phyloP scores from a whole-genome alignment of 2,329 filamentous ascomycete species.

The Clarireedia hainanense region DNA sequence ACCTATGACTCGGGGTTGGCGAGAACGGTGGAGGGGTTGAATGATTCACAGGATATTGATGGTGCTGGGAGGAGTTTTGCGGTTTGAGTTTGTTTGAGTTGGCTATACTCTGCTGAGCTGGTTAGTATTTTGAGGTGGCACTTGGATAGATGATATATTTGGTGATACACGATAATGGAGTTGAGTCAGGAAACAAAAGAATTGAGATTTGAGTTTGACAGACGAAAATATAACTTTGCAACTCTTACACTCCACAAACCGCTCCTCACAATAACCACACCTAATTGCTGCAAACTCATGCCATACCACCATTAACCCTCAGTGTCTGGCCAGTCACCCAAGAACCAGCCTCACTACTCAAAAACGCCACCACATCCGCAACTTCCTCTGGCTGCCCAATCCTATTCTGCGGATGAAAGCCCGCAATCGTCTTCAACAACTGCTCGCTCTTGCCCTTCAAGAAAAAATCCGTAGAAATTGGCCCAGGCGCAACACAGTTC shows the following conservation, averaged over 20 bases:
- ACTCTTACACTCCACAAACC: no score
- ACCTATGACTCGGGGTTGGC: not conserved
- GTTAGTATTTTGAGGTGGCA: no score
- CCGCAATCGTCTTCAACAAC: conserved; percentile 34
- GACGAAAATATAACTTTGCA: no score
- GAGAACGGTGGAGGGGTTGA: no score
- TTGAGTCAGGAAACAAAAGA: no score
- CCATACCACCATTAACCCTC: conserved; percentile 25
- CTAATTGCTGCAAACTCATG: conserved; percentile 8
- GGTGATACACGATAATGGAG: not conserved
- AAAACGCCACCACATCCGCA: conserved; percentile 36
- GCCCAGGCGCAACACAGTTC: conserved; percentile 44
- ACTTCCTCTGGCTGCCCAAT: conserved; percentile 42
- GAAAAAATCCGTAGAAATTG: conserved; percentile 45
- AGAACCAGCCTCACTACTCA: conserved; percentile 20
- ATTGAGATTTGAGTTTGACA: no score
- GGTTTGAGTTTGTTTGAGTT: no score
- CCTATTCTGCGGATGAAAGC: conserved; percentile 35
- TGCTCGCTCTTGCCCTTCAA: conserved; percentile 34
- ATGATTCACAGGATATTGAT: no score
- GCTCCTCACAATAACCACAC: no score
- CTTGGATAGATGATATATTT: not conserved
- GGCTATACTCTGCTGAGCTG: no score
- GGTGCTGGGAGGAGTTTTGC: no score
- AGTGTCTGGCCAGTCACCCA: conserved; percentile 25